Evolutionary conservation across 2,329 filamentous ascomycete species (phyloP), one percentile per base, ranked within the genome.

Genomic region (Ustulina deusta): DNA sequence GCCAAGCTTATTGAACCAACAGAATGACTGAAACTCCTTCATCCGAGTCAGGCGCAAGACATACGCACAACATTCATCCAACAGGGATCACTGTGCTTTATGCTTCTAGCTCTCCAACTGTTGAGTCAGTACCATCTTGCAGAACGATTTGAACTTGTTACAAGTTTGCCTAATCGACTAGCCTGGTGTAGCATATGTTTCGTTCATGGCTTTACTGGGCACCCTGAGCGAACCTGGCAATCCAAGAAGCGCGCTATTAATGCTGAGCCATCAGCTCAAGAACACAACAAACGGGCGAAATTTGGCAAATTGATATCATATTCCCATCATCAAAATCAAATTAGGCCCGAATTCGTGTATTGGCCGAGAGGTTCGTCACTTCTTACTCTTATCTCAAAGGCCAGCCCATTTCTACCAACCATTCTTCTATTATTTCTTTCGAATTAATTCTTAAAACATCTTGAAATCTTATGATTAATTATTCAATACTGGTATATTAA

Each of bases 151-250:
- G 4, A 11, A 20, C 2, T 27, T 6, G 10, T 13, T n/a, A 17
- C 15, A 27, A 25, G 2, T 4, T 15, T 27, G n/a, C 11, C 61
- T 61, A 25, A n/a, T n/a, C n/a, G n/a, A 62, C 44, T 20, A 4
- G 22, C n/a, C 46, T 32, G 13, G 5, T 29, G 3, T 54, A 69
- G 63, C 27, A 66, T 69, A 6, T 66, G 63, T 32, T 69, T 69
- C 25, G 63, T 66, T 32, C 67, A 69, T 54, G 67, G 67, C 2
- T 66, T 69, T 42, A 69, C 60, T 3, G 67, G 67, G 10, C 67
- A 69, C 29, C 67, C 67, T 3, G 49, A 58, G 25, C 40, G 20
- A n/a, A 64, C 67, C 9, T 69, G 67, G 67, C 34, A 22, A 20
- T 66, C 60, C 9, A 64, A 61, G n/a, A 64, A 66, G 42, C 60